phyloP scores from a whole-genome alignment of 2,329 filamentous ascomycete genomes.

The Fusarium praegraminearum region DNA sequence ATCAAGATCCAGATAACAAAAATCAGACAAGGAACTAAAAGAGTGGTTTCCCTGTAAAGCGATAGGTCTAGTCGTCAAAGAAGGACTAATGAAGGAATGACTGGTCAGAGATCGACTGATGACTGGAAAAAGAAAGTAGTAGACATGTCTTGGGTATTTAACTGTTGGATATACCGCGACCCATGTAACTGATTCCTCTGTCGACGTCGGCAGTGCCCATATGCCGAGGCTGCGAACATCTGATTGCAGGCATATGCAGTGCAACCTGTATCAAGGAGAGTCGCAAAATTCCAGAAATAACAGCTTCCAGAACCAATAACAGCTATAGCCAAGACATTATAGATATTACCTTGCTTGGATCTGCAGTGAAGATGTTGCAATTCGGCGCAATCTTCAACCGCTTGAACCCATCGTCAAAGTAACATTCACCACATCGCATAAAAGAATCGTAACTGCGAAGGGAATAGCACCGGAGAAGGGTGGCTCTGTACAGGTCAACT shows the following conservation, averaged over 20 bases:
- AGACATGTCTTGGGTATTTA: slow-evolving; percentile 10
- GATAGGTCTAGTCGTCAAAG: slow-evolving; percentile 9
- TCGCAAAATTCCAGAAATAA: slow-evolving; percentile 3
- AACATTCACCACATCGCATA: slow-evolving; percentile 1
- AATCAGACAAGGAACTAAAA: slow-evolving; percentile 2
- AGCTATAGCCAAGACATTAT: neutral
- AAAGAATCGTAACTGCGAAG: slow-evolving; percentile 1
- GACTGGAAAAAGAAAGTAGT: neutral
- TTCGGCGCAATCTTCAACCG: slow-evolving; percentile 12
- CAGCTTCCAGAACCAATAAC: slow-evolving; percentile 9
- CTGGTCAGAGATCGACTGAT: slow-evolving; percentile 9
- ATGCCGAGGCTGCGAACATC: neutral
- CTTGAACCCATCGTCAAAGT: neutral
- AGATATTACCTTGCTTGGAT: neutral
- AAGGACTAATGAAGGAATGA: slow-evolving; percentile 16
- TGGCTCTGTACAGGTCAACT: slow-evolving; percentile 5
- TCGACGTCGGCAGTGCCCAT: slow-evolving; percentile 4
- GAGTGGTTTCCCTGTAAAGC: slow-evolving; percentile 10
- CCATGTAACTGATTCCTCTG: neutral
- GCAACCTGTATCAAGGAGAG: neutral
- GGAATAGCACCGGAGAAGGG: slow-evolving; percentile 12
- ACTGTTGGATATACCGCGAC: slow-evolving; percentile 1
- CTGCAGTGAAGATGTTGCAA: neutral
- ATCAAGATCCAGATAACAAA: neutral
- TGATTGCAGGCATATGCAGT: neutral